A percentile compares a stretch with the other conserved stretches of the same genome.
Conservation (phyloP, 2,329 filamentous ascomycete genomes). For the Grosmannia huntii region DNA sequence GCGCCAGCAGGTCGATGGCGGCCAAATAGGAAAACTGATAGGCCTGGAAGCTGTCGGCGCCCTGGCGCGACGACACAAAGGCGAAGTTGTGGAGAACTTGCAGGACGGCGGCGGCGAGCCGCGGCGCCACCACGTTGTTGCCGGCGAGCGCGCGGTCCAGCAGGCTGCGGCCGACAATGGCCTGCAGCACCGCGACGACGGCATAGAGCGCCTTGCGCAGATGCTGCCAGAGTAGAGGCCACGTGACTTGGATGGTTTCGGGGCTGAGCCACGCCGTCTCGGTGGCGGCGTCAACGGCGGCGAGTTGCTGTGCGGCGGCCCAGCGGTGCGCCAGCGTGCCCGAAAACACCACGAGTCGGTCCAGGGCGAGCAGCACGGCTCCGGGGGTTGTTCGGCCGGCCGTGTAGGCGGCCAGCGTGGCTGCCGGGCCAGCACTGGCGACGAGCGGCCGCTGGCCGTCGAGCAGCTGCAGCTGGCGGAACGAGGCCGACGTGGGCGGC, state of each 20-base stretch:
- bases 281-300: slow-evolving; percentile 50
- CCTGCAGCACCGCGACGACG: slow-evolving; percentile 60
- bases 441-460: slow-evolving; percentile 37
- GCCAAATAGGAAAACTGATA: slow-evolving; percentile 76
- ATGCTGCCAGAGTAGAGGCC: slow-evolving; percentile 61
- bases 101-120: slow-evolving; percentile 57
- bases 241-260: slow-evolving; percentile 52
- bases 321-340: slow-evolving; percentile 56
- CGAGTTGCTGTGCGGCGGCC: slow-evolving; percentile 56
- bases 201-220: slow-evolving; percentile 66
- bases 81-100: slow-evolving; percentile 64
- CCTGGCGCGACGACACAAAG: slow-evolving; percentile 67
- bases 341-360: slow-evolving; percentile 55
- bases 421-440: slow-evolving; percentile 53
- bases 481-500: slow-evolving; percentile 47
- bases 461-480: slow-evolving; percentile 42
- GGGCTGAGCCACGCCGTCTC: slow-evolving; percentile 50
- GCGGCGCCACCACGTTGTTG: slow-evolving; percentile 27
- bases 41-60: slow-evolving; percentile 63
- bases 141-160: slow-evolving; percentile 35
- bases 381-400: slow-evolving; percentile 31
- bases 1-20: slow-evolving; percentile 66
- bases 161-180: slow-evolving; percentile 53
- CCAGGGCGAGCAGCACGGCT: slow-evolving; percentile 24
- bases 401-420: slow-evolving; percentile 51